Percentiles rank a stretch among this genome's conserved stretches.
Conservation (phyloP, 2,329 filamentous ascomycete genomes). For the Ramularia endophylla region DNA sequence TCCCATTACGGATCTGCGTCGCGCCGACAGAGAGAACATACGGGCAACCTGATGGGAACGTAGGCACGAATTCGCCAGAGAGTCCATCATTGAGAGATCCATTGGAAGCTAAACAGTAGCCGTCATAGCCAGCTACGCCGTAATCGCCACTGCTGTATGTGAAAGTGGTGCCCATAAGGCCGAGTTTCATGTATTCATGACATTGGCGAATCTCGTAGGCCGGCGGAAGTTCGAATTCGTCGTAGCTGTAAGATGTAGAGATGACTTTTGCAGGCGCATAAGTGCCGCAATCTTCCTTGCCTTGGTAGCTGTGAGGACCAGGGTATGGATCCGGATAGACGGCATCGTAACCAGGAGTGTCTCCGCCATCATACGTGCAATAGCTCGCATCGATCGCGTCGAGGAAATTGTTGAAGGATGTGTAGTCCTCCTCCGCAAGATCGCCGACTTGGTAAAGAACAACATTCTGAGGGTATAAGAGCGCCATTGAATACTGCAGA, state of each 20-base stretch:
- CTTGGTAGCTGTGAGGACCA: conserved; percentile 46
- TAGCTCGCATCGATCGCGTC: conserved; percentile 16
- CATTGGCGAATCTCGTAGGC: conserved; percentile 45
- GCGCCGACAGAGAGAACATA: conserved; percentile 36
- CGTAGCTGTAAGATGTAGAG: conserved; percentile 51
- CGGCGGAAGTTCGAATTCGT: conserved; percentile 46
- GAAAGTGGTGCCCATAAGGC: conserved; percentile 37
- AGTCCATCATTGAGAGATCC: conserved; percentile 22
- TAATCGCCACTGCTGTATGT: conserved; percentile 3
- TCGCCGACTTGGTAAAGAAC: conserved; percentile 17
- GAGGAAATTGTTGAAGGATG: conserved; percentile 13
- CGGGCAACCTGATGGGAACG: conserved; percentile 19
- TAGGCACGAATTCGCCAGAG: conserved; percentile 19
- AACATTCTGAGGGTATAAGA: conserved; percentile 20
- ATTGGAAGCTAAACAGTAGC: conserved; percentile 22
- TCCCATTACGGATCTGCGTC: conserved; percentile 32
- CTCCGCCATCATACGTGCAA: conserved; percentile 13
- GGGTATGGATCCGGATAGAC: conserved; percentile 44
- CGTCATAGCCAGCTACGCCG: conserved; percentile 23
- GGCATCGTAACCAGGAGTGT: conserved; percentile 10
- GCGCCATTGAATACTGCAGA: conserved; percentile 9
- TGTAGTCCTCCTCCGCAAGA: too few species aligned
- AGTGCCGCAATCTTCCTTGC: conserved; percentile 38
- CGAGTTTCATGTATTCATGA: conserved; percentile 41
- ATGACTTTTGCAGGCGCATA: conserved; percentile 50